phyloP scores from a whole-genome alignment of 176 grass and related monocot species.

The Aechmea fasciata region DNA sequence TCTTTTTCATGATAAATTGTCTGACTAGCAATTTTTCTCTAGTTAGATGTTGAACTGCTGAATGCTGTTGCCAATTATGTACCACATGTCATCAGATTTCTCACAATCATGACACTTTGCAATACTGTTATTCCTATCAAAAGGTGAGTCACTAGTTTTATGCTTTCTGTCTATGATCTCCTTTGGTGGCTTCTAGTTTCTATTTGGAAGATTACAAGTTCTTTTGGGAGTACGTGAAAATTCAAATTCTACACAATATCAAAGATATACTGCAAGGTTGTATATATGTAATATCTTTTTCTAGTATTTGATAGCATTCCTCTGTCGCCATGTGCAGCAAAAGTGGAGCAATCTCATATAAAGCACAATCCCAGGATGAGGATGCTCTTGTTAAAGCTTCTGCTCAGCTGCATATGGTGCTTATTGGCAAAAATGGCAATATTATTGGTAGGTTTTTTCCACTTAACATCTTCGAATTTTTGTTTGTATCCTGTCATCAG shows the following conservation, averaged over 20 bases:
- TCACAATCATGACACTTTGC: constrained; percentile 85
- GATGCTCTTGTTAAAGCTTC: constrained; percentile 85
- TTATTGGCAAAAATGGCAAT: constrained; percentile 54
- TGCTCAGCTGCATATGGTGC: constrained; percentile 66
- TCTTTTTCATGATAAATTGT: constrained; percentile 3
- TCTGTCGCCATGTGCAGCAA: constrained; percentile 33
- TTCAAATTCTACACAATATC: no score
- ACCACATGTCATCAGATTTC: constrained; percentile 70
- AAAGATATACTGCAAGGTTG: no score
- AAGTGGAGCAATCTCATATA: constrained; percentile 52
- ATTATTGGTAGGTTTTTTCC: constrained; percentile 36
- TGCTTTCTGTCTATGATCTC: not conserved
- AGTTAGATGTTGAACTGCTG: constrained; percentile 62
- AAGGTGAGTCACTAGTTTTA: constrained; percentile 32
- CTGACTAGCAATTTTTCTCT: constrained; percentile 37
- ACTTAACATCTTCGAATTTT: not conserved
- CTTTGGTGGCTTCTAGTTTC: not conserved
- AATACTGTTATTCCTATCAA: constrained; percentile 85
- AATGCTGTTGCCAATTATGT: constrained; percentile 65
- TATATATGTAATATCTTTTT: no score
- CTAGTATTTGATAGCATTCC: constrained; percentile 12
- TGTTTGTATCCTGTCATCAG: not conserved
- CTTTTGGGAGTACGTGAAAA: no score
- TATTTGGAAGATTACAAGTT: no score
- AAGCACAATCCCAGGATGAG: constrained; percentile 96